Base-by-base conservation (phyloP, 306 rosid genomes). In the Cyclanthera cordifolia region DNA sequence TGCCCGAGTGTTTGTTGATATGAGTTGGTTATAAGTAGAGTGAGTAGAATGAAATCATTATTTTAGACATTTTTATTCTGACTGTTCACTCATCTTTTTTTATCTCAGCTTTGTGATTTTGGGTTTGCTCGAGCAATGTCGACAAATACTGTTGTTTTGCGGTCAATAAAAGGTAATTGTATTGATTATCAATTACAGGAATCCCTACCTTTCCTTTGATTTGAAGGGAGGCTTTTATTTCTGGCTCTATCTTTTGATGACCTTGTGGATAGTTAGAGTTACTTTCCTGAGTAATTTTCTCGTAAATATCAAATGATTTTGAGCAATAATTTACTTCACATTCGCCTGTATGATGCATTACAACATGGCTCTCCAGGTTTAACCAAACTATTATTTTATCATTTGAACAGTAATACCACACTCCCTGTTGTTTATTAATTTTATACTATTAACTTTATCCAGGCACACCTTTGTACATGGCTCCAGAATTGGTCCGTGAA, bases 101-200 rank as follows among this genome's bases (percentile, higher is more conserved):
- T 73, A 34, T 70, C 43, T 39, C 83, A 93, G 99, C 99, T 90
- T 68, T 93, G 99, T 75, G 98, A 93, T 86, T 93, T 93, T 80
- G 99, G 99, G 51, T 93, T 93, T 84, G 99, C 99, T 63, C 96
- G 99, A 27, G 99, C 99, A 64, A 93, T 93, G 99, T 93, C 99
- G 55, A 86, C 96, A 54, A 93, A 93, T 57, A 93, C 96, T 68
- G 95, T 93, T 81, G 96, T 93, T 77, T 81, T 93, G 80, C 88
- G 94, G 72, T 93, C 99, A 73, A 93, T 93, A 37, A 93, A 93
- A 87, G 99, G 98, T 93, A 72, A 54, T 69, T 70, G 30, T 52
- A 15, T 49, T 63, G 52, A 4, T 51, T 23, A 24, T 30, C 56
- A 23, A 57, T 30, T 58, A 58, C 45, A n/a, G 46, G 23, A 45